Percentiles rank a stretch among this genome's conserved stretches.
Conservation (phyloP, 2,329 filamentous ascomycete species). For the Fusarium tjaetaba region DNA sequence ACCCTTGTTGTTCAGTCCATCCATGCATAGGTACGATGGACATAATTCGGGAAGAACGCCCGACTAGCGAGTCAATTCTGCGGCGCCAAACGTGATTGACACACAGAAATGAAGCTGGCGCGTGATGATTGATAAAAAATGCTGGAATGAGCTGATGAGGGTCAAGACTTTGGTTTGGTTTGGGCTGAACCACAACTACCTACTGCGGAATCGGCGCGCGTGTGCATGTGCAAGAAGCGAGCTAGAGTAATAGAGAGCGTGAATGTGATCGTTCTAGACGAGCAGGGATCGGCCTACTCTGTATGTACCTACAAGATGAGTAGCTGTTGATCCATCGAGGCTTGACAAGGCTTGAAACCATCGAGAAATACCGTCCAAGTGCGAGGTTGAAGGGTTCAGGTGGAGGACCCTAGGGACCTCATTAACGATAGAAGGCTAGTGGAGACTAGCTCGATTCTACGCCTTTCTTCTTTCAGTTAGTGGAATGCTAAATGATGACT, state of each 20-base stretch:
- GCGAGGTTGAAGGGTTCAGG: neutral
- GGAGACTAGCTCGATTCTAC: neutral
- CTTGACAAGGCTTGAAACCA: conserved; percentile 29
- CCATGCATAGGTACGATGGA: neutral
- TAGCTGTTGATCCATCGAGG: conserved; percentile 24
- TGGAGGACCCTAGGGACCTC: neutral
- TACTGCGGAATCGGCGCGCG: conserved; percentile 18
- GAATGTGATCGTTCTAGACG: conserved; percentile 2
- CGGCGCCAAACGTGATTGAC: conserved; percentile 7
- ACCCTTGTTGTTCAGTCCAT: conserved; percentile 11
- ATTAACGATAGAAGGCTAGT: neutral
- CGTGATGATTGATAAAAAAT: conserved; percentile 4
- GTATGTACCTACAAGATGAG: conserved; percentile 8
- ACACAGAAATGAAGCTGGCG: conserved; percentile 4
- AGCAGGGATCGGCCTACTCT: neutral
- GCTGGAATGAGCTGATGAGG: conserved; percentile 8
- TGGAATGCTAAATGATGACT: neutral
- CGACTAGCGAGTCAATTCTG: conserved; percentile 1
- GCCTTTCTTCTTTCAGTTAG: neutral
- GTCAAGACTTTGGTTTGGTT: neutral
- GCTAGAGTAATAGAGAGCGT: neutral
- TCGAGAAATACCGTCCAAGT: conserved; percentile 17
- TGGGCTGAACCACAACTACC: conserved; percentile 7
- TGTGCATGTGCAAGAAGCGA: neutral
- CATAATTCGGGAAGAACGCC: neutral